Evolutionary conservation across 805 yeast species (phyloP).

Genomic region (Saccharomycopsis selenospora): DNA sequence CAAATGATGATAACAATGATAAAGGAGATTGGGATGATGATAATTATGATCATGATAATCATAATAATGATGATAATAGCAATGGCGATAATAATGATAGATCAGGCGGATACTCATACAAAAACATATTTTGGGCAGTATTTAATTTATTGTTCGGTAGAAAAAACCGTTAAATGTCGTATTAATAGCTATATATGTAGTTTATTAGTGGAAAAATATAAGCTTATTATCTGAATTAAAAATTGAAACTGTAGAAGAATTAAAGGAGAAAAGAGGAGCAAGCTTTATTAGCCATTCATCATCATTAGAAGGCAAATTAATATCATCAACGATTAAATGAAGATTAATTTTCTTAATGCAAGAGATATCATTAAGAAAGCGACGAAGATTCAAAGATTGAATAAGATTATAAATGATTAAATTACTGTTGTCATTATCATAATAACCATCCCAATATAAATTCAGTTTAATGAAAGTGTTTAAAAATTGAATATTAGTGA

Average conservation of each 20-base stretch:
- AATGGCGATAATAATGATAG: no score
- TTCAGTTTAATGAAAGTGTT: background rate
- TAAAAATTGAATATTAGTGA: slow-evolving; percentile 4
- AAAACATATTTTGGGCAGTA: background rate
- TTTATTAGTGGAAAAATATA: background rate
- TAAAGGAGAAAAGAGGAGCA: background rate
- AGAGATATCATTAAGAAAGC: background rate
- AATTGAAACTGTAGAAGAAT: background rate
- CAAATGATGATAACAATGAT: background rate
- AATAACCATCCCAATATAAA: background rate
- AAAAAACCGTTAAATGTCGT: background rate
- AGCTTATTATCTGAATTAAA: background rate
- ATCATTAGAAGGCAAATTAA: background rate
- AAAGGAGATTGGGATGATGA: background rate
- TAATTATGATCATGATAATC: no score
- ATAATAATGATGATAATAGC: no score
- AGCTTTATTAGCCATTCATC: background rate
- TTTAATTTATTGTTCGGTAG: slow-evolving; percentile 1
- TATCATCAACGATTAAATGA: background rate
- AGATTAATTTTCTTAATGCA: background rate
- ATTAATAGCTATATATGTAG: no score
- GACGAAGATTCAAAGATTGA: slow-evolving; percentile 1
- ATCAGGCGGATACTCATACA: no score
- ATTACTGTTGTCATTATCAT: background rate
- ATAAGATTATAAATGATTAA: background rate